Percentiles rank a stretch among this genome's conserved stretches.
Evolutionary conservation across 1,284 basidiomycete species (phyloP).

Genomic region (Microstroma glucosiphilum): DNA sequence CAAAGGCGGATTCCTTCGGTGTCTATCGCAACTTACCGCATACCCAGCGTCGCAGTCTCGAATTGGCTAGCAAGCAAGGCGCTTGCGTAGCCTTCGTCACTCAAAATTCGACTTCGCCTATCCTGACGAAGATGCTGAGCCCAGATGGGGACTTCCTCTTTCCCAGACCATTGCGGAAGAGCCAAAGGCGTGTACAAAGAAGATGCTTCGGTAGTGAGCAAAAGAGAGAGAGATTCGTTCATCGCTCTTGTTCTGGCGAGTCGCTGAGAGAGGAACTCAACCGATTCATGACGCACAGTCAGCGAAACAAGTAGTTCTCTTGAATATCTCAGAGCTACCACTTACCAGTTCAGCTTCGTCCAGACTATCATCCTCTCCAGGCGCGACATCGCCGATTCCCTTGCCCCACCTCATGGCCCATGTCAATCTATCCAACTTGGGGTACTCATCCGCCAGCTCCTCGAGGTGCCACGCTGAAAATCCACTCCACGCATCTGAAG

Average conservation of each 20-base stretch:
- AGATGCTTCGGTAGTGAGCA: not conserved
- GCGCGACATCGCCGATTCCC: not conserved
- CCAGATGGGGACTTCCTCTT: not conserved
- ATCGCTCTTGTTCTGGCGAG: not conserved
- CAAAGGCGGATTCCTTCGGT: too few relatives aligned
- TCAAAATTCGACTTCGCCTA: not conserved
- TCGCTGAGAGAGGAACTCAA: not conserved
- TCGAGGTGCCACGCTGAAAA: not conserved
- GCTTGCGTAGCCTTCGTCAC: not conserved
- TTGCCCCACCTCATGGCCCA: not conserved
- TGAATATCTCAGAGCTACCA: too few relatives aligned
- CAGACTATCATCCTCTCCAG: not conserved
- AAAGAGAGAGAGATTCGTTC: not conserved
- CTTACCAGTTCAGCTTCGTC: not conserved
- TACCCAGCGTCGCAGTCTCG: slow-evolving; percentile 3
- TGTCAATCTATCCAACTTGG: slow-evolving; percentile 1
- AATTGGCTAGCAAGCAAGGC: slow-evolving; percentile 1
- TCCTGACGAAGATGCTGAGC: not conserved
- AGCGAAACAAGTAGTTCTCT: too few relatives aligned
- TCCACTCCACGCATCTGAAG: not conserved
- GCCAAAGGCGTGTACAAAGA: not conserved
- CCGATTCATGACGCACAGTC: too few relatives aligned
- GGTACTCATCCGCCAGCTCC: slow-evolving; percentile 1
- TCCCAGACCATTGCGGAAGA: not conserved
- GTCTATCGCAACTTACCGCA: not conserved